Evolutionary conservation across 2,329 filamentous ascomycete genomes (phyloP).

Genomic region (Calonectria hongkongensis): DNA sequence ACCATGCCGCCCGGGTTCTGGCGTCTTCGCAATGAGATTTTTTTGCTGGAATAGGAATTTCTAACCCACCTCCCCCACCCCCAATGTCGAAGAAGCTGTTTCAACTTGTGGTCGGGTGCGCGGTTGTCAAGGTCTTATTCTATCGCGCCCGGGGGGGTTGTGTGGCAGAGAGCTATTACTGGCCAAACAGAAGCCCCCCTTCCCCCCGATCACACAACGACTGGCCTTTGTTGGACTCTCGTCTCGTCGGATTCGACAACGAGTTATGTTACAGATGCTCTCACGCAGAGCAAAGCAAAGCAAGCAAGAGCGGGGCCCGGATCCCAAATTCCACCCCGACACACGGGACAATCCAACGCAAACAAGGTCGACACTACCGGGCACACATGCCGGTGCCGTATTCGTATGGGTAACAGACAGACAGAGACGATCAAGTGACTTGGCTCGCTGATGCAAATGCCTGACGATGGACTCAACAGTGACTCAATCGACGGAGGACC

Average conservation of each 20-base stretch:
- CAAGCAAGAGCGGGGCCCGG: conserved; percentile 19
- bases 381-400: conserved; percentile 46
- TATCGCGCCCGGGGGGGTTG: too few species aligned
- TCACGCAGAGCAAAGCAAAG: not conserved
- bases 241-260: not conserved
- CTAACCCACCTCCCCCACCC: conserved; percentile 7
- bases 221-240: too few species aligned
- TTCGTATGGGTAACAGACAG: conserved; percentile 44
- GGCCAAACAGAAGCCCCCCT: not conserved
- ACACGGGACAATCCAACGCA: conserved; percentile 16
- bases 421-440: conserved; percentile 31
- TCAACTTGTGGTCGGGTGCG: conserved; percentile 11
- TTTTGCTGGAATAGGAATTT: conserved; percentile 23
- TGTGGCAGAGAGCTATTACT: not conserved
- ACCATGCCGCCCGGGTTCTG: not conserved
- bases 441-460: conserved; percentile 4
- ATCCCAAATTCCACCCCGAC: not conserved
- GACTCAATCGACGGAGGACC: conserved; percentile 27
- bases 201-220: too few species aligned
- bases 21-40: not conserved
- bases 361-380: conserved; percentile 40
- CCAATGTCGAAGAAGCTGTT: not conserved
- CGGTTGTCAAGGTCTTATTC: not conserved
- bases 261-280: conserved; percentile 15
- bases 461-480: conserved; percentile 22